These are phyloP conservation scores for Clathrospora elynae DNA, from an alignment of 2,329 filamentous ascomycete species.

Conservation along the genomic window DNA sequence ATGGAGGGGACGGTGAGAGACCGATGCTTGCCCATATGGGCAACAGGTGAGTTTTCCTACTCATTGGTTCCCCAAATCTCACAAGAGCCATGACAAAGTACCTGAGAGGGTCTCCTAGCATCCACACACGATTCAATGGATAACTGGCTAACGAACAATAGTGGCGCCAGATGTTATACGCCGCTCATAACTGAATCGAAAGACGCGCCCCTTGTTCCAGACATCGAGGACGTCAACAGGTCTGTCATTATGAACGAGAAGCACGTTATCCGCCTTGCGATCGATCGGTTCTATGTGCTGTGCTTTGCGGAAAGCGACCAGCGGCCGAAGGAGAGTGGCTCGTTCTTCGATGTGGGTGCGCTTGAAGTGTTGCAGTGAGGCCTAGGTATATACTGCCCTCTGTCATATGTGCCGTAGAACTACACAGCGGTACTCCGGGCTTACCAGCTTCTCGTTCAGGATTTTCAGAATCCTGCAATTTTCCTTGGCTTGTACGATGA, in stretches of 20 bases:
- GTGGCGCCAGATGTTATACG: background rate
- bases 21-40: slow-evolving; percentile 8
- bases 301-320: slow-evolving; percentile 11
- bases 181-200: background rate
- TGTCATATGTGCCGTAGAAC: no score
- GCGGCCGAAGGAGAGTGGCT: background rate
- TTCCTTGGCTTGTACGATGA: no score
- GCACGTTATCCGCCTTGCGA: slow-evolving; percentile 8
- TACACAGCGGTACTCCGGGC: no score
- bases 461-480: no score
- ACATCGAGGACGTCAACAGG: no score
- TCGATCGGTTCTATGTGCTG: slow-evolving; percentile 2
- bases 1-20: background rate
- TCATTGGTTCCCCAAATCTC: background rate
- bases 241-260: slow-evolving; percentile 8
- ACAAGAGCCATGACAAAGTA: no score
- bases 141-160: background rate
- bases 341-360: slow-evolving; percentile 9
- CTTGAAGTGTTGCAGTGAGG: background rate
- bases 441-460: no score
- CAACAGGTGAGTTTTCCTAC: background rate
- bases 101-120: no score
- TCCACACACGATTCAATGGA: no score
- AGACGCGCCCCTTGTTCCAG: background rate
- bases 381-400: no score